Evolutionary conservation across 148 eudicot species (phyloP).

Genomic region (Arbutus unedo): DNA sequence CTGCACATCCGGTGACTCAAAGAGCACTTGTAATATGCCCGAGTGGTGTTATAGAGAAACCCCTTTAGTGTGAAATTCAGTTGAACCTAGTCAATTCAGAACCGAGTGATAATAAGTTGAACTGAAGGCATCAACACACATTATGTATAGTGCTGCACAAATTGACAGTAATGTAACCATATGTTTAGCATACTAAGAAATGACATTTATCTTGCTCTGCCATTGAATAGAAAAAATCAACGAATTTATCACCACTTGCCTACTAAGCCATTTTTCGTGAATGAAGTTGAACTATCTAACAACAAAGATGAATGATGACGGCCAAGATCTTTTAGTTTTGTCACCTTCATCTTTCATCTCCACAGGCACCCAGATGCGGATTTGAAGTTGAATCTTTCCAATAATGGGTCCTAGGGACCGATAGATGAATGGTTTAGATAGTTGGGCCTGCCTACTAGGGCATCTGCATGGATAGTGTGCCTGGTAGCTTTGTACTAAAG

Average conservation of each 20-base stretch:
- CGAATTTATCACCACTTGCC: not conserved
- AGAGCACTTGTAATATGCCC: slow-evolving; percentile 42
- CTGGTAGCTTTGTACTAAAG: not conserved
- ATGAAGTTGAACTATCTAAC: not conserved
- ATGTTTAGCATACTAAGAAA: not conserved
- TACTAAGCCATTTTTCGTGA: not conserved
- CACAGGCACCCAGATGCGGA: not conserved
- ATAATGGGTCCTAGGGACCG: not conserved
- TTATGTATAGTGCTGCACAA: not conserved
- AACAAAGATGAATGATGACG: not conserved
- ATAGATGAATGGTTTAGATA: not conserved
- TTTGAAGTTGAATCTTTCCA: slow-evolving; percentile 8
- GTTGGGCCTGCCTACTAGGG: not conserved
- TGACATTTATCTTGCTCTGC: not conserved
- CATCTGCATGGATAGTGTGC: not conserved
- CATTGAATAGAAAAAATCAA: not conserved
- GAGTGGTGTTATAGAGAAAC: slow-evolving; percentile 37
- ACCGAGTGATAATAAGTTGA: not conserved
- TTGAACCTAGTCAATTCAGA: slow-evolving; percentile 34
- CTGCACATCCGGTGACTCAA: slow-evolving; percentile 38
- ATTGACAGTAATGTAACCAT: not conserved
- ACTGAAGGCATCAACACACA: not conserved
- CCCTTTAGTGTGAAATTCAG: slow-evolving; percentile 50
- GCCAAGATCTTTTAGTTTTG: not conserved
- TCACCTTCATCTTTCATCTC: not conserved